These are phyloP conservation scores for Herpetospermum pedunculosum DNA, from an alignment of 306 rosid species.

Conservation along the genomic window DNA sequence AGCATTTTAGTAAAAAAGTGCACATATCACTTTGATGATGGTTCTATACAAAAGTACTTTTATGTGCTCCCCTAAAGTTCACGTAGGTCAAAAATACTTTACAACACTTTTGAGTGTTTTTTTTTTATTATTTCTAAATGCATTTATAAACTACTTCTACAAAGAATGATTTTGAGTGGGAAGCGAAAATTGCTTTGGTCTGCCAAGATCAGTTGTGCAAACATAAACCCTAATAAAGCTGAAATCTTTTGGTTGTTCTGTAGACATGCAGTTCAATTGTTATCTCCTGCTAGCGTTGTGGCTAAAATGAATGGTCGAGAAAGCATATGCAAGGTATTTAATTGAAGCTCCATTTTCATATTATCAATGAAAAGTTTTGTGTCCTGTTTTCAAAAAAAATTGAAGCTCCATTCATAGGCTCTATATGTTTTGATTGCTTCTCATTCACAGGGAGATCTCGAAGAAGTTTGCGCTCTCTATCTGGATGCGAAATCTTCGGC, in stretches of 20 bases:
- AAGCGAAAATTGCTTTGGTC: too few species aligned
- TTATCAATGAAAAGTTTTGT: too few species aligned
- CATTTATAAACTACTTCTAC: too few species aligned
- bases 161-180: too few species aligned
- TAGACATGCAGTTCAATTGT: conserved; percentile 89
- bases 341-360: too few species aligned
- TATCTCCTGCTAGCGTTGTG: conserved; percentile 78
- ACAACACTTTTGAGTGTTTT: too few species aligned
- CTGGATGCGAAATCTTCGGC: conserved; percentile 27
- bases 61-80: neutral
- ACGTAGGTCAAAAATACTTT: neutral
- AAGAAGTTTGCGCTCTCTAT: conserved; percentile 59
- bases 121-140: too few species aligned
- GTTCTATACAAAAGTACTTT: too few species aligned
- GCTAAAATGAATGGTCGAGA: conserved; percentile 93
- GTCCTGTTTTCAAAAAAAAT: too few species aligned
- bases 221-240: neutral
- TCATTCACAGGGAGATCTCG: conserved; percentile 57
- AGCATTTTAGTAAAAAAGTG: neutral
- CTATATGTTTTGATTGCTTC: conserved; percentile 2
- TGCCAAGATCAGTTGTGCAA: neutral
- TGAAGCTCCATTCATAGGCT: neutral
- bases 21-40: too few species aligned
- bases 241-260: neutral
- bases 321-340: conserved; percentile 83